Evolutionary conservation across 1,284 basidiomycete genomes (phyloP).

Genomic region (Prillingera fragicola): DNA sequence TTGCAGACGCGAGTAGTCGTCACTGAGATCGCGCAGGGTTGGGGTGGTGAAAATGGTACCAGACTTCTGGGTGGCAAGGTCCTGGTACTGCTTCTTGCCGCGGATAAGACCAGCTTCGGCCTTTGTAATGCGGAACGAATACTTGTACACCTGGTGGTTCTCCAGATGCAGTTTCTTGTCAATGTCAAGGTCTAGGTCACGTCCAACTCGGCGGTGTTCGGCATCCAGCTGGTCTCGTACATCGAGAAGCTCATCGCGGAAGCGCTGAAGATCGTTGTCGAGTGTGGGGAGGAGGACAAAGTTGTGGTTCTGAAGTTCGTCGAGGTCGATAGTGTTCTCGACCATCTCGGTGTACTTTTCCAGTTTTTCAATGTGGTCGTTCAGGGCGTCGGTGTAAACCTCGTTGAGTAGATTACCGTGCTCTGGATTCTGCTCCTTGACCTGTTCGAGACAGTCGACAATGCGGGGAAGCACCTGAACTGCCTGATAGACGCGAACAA

Average conservation of each 20-base stretch:
- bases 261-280: conserved; percentile 59
- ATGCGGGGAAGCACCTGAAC: conserved; percentile 71
- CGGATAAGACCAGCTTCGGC: conserved; percentile 74
- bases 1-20: conserved; percentile 66
- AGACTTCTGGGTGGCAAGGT: conserved; percentile 78
- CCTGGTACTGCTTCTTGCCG: conserved; percentile 68
- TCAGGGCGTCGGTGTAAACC: conserved; percentile 59
- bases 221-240: conserved; percentile 76
- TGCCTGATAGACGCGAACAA: conserved; percentile 93
- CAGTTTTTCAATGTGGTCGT: conserved; percentile 59
- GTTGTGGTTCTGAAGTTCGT: conserved; percentile 74
- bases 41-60: conserved; percentile 91
- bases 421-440: conserved; percentile 35
- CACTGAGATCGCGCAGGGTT: conserved; percentile 65
- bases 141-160: conserved; percentile 83
- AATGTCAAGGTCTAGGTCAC: conserved; percentile 74
- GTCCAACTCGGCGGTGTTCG: conserved; percentile 70
- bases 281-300: conserved; percentile 77
- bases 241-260: conserved; percentile 63
- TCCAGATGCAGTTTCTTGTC: conserved; percentile 97
- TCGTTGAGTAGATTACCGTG: conserved; percentile 60
- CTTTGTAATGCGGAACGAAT: conserved; percentile 90
- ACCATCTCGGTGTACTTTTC: conserved; percentile 88
- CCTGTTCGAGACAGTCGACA: conserved; percentile 56
- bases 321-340: conserved; percentile 88